Evolutionary conservation across 495 filamentous ascomycete genomes (phyloP).

Genomic region (Talaromyces wortmannii): DNA sequence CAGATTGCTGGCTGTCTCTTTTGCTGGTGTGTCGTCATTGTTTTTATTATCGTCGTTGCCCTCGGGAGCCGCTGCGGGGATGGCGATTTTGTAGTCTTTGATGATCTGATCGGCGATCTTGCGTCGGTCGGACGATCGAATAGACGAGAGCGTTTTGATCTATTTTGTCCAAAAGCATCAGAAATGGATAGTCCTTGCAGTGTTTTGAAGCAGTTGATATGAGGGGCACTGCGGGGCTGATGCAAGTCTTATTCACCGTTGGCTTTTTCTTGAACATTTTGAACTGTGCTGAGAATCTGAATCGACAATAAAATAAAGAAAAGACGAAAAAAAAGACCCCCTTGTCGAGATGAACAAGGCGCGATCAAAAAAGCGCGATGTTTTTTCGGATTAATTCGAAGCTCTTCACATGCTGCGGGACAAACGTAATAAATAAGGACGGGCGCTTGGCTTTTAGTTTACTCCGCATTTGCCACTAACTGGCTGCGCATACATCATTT

Average conservation of each 20-base stretch:
- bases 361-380: not conserved
- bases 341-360: not conserved
- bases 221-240: conserved; percentile 22
- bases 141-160: conserved; percentile 64
- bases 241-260: conserved; percentile 38
- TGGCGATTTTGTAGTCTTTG: conserved; percentile 47
- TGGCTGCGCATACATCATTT: not conserved
- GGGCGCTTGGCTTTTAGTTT: not conserved
- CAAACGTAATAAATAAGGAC: too few species aligned
- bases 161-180: conserved; percentile 12
- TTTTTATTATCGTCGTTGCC: conserved; percentile 18
- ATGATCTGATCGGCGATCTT: conserved; percentile 69
- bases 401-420: too few species aligned
- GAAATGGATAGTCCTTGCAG: not conserved
- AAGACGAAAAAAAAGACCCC: not conserved
- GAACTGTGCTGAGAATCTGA: not conserved
- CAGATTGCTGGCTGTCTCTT: conserved; percentile 33
- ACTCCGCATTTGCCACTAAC: not conserved
- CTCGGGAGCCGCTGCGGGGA: conserved; percentile 25
- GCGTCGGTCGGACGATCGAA: conserved; percentile 66
- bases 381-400: not conserved
- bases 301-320: not conserved
- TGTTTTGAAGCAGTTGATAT: not conserved
- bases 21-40: conserved; percentile 28
- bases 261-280: conserved; percentile 80